Evolutionary conservation across 2,329 filamentous ascomycete species (phyloP).

Genomic region (Triangularia setosa): DNA sequence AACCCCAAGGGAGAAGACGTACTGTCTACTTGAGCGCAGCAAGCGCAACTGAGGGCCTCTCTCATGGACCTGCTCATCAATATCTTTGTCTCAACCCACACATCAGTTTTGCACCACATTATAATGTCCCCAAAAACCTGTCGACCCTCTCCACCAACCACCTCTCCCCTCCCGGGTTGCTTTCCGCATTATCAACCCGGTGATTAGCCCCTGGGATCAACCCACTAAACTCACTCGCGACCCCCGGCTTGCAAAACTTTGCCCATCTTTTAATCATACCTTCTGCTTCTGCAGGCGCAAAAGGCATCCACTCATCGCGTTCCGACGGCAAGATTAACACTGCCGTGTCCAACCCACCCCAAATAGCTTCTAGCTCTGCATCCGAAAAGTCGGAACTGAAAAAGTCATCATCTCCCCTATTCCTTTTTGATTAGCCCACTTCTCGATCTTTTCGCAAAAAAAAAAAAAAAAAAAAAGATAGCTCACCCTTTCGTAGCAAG

Average conservation of each 20-base stretch:
- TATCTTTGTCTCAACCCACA: background rate
- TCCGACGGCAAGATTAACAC: conserved; percentile 63
- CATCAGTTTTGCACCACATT: background rate
- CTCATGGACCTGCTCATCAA: background rate
- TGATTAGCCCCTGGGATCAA: conserved; percentile 52
- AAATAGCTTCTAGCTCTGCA: conserved; percentile 56
- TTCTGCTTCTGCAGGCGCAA: conserved; percentile 51
- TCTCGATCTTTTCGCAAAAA: background rate
- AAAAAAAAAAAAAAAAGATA: background rate
- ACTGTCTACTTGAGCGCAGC: conserved; percentile 25
- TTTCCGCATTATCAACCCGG: conserved; percentile 38
- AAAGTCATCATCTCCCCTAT: conserved; percentile 72
- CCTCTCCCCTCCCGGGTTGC: conserved; percentile 37
- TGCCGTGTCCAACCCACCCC: conserved; percentile 58
- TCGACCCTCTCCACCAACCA: conserved; percentile 49
- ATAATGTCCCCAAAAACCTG: conserved; percentile 38
- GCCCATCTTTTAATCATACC: conserved; percentile 57
- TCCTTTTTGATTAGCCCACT: background rate
- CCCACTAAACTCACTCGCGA: conserved; percentile 49
- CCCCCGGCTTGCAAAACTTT: conserved; percentile 37
- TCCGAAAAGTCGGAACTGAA: conserved; percentile 75
- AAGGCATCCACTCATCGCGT: conserved; percentile 62
- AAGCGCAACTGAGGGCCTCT: background rate
- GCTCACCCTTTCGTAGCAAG: conserved; percentile 49
- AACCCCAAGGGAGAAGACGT: conserved; percentile 21